Evolutionary conservation across 1,139 yeast species (phyloP), one percentile per base, ranked within the genome.

Genomic region (Zygosaccharomyces pseudobailii): DNA sequence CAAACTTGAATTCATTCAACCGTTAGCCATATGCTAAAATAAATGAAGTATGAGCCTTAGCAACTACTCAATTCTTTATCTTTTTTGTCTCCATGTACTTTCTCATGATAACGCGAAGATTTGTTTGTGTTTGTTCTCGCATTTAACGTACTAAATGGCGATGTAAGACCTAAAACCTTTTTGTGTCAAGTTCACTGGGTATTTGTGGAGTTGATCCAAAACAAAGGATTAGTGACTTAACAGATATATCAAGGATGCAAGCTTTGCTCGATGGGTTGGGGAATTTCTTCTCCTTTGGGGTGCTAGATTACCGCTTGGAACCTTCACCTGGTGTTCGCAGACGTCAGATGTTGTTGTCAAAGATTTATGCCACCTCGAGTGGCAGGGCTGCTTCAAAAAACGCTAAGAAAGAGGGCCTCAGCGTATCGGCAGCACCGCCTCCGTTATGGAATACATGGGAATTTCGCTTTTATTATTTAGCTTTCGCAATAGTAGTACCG

Each of bases 401-500:
- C 4, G 32, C 36, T 17, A 48, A 44, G 10, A 48, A 45, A 41
- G 28, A 63, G 63, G 32, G 43, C 33, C 21, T 24, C 28, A 32
- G 47, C 35, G 35, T 28, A 13, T 21, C 33, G n/a, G 21, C 39
- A 8, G 39, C 47, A 6, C 45, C 37, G 17, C 45, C 49, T 13
- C 36, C 94, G 2, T 75, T 80, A 61, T 90, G 97, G 97, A 58
- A 66, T 27, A 82, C 95, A 0, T 54, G 70, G 22, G 97, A 92
- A 66, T 90, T 85, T 67, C 77, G 71, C 53, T 51, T 87, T 33
- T 90, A 92, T 61, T 71, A 76, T 42, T 55, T 79, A 10, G 77
- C 79, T 5, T 87, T 88, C 62, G 69, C 74, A 0, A 59, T 87
- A 1, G 84, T 79, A 6, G 87, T 92, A 3, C 97, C 97, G 2